Evolutionary conservation across 257 asterid genomes (phyloP), one percentile per base, ranked within the genome.

Genomic region (Paraleonurus japonicus): DNA sequence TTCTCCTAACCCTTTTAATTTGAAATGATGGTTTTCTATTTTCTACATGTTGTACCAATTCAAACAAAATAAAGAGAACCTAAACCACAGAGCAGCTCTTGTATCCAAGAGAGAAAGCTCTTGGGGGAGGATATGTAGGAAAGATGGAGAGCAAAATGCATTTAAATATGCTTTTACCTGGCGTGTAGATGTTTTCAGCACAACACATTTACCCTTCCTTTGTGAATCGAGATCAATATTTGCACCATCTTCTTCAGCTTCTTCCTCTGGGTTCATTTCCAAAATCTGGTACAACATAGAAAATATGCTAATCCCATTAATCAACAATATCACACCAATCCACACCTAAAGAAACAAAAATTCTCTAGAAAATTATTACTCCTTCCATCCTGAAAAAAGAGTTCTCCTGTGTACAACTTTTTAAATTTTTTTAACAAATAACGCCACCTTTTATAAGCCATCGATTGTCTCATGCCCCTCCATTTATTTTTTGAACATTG

Each of bases 261-360:
- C 99, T 67, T 95, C 99, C 76, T 95, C 99, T 7, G 98, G 99
- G 81, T 89, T 95, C 96, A 95, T 95, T 81, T 95, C 96, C 88
- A 95, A 79, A 74, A 95, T 95, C 99, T 95, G 75, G 48, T 4
- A 48, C 41, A 51, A 41, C 16, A 24, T 20, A 11, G 30, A 58
- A 72, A 30, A 65, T 23, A 13, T 57, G 69, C 22, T 32, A 24
- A 60, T 59, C 12, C 11, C 39, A 13, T 20, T 41, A 61, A 43
- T 54, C 32, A 54, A 54, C 28, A 54, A 54, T 54, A 22, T 17
- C 28, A 22, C 10, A 11, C 37, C 20, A 43, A 54, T 50, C 54
- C 69, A 23, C 13, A 28, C 20, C 51, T 7, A 17, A 20, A 50
- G 57, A 57, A 10, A 62, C 54, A n/a, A n/a, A 35, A 47, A 69